Conservation (phyloP, 2,329 filamentous ascomycete genomes). For the Fusarium sp. region DNA sequence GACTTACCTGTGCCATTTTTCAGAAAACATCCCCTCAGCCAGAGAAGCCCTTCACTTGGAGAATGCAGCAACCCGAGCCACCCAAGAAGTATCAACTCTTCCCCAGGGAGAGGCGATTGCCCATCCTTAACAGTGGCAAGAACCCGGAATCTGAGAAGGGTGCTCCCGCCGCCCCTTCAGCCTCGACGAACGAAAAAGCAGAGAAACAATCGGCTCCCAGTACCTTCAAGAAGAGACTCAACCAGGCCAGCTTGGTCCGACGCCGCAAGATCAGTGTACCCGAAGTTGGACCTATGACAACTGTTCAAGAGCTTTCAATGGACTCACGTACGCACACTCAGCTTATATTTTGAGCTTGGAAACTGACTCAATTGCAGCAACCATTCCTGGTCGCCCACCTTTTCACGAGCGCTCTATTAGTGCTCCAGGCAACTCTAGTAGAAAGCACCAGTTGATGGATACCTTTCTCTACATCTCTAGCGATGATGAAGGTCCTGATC, state of each 20-base stretch:
- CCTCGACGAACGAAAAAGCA: constrained; percentile 54
- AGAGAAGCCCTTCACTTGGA: constrained; percentile 67
- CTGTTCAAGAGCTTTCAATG: constrained; percentile 75
- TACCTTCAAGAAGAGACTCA: constrained; percentile 65
- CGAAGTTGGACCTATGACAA: constrained; percentile 76
- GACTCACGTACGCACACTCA: constrained; percentile 71
- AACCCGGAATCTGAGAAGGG: constrained; percentile 65
- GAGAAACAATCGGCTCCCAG: constrained; percentile 53
- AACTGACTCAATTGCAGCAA: constrained; percentile 60
- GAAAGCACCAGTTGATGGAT: constrained; percentile 51
- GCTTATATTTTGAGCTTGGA: background rate
- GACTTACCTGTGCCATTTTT: constrained; percentile 29
- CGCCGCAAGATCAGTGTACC: constrained; percentile 74
- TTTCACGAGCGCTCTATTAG: constrained; percentile 74
- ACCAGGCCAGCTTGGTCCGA: constrained; percentile 67
- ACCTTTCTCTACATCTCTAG: constrained; percentile 42
- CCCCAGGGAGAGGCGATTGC: constrained; percentile 63
- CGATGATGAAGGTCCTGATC: constrained; percentile 40
- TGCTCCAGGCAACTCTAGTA: constrained; percentile 66
- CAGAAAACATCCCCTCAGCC: constrained; percentile 47
- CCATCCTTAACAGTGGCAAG: constrained; percentile 56
- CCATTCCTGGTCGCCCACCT: constrained; percentile 74
- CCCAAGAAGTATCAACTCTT: constrained; percentile 72
- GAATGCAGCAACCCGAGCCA: constrained; percentile 67
- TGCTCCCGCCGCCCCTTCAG: constrained; percentile 57